phyloP scores from a whole-genome alignment of 208 protist genomes.

The Acanthamoeba royreba region DNA sequence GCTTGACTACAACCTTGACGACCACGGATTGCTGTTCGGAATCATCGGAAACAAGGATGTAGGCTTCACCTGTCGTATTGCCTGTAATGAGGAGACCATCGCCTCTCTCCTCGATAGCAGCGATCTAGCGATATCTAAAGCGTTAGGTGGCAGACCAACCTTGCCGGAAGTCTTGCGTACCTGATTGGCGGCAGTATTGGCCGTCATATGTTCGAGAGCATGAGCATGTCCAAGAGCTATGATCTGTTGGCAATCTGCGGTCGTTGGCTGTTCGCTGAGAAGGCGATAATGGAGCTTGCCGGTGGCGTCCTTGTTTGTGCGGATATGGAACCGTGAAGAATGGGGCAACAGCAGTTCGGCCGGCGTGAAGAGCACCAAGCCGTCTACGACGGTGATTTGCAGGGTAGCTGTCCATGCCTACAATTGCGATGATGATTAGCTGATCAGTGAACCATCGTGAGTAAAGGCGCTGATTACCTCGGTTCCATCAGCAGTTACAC shows the following conservation, averaged over 20 bases:
- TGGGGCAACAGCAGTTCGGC: slow-evolving; percentile 13
- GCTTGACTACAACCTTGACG: slow-evolving; percentile 30
- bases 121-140: neutral
- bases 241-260: slow-evolving; percentile 27
- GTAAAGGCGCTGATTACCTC: neutral
- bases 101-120: neutral
- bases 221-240: neutral
- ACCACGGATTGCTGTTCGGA: neutral
- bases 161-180: neutral
- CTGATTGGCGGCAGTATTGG: neutral
- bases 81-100: neutral
- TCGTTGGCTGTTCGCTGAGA: slow-evolving; percentile 9
- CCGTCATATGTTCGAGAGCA: neutral
- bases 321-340: neutral
- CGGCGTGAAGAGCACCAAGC: slow-evolving; percentile 31
- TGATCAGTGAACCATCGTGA: neutral
- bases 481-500: neutral
- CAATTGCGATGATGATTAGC: neutral
- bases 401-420: neutral
- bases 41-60: slow-evolving; percentile 4
- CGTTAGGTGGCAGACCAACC: neutral
- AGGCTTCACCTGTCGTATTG: neutral
- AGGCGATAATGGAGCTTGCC: slow-evolving; percentile 29
- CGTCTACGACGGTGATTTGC: neutral
- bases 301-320: slow-evolving; percentile 45